Conservation (phyloP, 2,329 filamentous ascomycete species). For the Ophiocordyceps robertsii region DNA sequence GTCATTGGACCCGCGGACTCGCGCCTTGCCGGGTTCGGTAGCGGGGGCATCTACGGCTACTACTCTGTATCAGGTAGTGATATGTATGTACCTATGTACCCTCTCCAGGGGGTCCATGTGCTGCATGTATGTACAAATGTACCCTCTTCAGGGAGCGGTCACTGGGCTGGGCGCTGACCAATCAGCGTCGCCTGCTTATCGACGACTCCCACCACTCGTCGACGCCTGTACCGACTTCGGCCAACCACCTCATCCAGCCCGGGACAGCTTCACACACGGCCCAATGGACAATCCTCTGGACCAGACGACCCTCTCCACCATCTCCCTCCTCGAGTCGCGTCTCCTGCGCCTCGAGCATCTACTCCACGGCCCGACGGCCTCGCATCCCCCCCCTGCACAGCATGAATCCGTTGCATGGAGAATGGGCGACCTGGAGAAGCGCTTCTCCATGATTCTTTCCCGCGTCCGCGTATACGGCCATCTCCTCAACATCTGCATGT, state of each 20-base stretch:
- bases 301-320: constrained; percentile 38
- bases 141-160: no score
- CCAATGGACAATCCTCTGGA: constrained; percentile 28
- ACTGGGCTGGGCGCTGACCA: no score
- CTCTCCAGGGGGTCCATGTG: no score
- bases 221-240: neutral
- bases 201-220: no score
- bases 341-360: constrained; percentile 46
- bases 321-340: constrained; percentile 44
- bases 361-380: constrained; percentile 32
- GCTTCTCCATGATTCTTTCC: constrained; percentile 35
- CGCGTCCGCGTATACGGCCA: constrained; percentile 43
- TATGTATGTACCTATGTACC: no score
- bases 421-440: constrained; percentile 38
- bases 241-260: neutral
- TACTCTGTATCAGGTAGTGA: no score
- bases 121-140: no score
- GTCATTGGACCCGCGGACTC: neutral
- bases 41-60: neutral
- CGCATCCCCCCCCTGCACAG: constrained; percentile 15
- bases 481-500: constrained; percentile 45
- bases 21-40: neutral
- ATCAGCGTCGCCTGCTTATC: neutral
- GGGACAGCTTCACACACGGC: neutral
- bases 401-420: constrained; percentile 27